Evolutionary conservation across 2,329 filamentous ascomycete species (phyloP).

Genomic region (Colletotrichum tropicale): DNA sequence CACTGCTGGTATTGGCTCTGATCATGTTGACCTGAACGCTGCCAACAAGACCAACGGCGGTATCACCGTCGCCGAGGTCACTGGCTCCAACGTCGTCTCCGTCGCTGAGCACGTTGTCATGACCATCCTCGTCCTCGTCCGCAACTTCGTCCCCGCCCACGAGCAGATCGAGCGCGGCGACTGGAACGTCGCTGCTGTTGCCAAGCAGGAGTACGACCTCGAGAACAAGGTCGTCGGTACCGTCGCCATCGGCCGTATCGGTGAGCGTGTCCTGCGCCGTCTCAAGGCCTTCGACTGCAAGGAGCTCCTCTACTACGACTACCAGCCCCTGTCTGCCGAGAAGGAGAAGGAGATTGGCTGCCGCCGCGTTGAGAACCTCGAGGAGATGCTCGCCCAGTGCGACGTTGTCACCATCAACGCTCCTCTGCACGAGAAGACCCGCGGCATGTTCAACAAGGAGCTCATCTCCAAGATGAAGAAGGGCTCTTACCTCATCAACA

Average conservation of each 20-base stretch:
- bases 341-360: slow-evolving; percentile 95
- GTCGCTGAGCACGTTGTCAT: slow-evolving; percentile 99
- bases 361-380: slow-evolving; percentile 84
- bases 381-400: slow-evolving; percentile 93
- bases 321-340: slow-evolving; percentile 89
- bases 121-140: slow-evolving; percentile 95
- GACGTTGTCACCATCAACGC: slow-evolving; percentile 99
- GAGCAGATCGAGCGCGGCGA: slow-evolving; percentile 88
- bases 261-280: slow-evolving; percentile 94
- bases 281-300: slow-evolving; percentile 99
- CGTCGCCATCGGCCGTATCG: slow-evolving; percentile 95
- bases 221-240: slow-evolving; percentile 98
- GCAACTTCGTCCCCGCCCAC: slow-evolving; percentile 98
- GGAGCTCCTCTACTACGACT: slow-evolving; percentile 99
- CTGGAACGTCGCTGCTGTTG: slow-evolving; percentile 94
- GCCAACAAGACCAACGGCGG: slow-evolving; percentile 99
- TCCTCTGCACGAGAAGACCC: slow-evolving; percentile 97
- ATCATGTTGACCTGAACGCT: slow-evolving; percentile 96
- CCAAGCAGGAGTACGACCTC: slow-evolving; percentile 98
- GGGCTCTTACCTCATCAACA: slow-evolving; percentile 97
- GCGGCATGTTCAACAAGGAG: slow-evolving; percentile 97
- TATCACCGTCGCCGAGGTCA: slow-evolving; percentile 96
- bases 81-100: slow-evolving; percentile 96
- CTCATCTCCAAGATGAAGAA: slow-evolving; percentile 99
- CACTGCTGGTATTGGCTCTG: slow-evolving; percentile 96